phyloP scores from a whole-genome alignment of 345 rosid genomes.

The Microcos paniculata region DNA sequence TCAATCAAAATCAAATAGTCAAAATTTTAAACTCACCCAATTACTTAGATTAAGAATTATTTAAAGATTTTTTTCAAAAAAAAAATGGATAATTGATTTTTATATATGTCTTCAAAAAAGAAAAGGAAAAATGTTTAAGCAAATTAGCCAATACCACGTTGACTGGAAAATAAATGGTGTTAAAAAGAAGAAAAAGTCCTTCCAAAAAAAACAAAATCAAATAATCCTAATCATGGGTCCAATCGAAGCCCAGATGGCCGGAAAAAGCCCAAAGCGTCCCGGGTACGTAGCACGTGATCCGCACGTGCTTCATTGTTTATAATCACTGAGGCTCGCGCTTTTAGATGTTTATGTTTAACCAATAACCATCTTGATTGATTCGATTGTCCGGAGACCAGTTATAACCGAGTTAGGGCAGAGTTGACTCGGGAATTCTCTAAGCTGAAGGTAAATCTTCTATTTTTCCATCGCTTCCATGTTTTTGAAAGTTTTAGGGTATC shows the following conservation, averaged over 20 bases:
- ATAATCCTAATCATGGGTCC: neutral
- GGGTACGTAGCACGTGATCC: neutral
- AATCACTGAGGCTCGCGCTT: neutral
- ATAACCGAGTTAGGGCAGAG: constrained; percentile 21
- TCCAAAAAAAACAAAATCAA: too few relatives aligned
- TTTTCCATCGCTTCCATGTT: neutral
- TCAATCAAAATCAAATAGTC: too few relatives aligned
- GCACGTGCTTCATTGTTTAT: neutral
- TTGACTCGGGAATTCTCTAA: constrained; percentile 17
- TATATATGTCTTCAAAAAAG: too few relatives aligned
- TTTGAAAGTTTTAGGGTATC: neutral
- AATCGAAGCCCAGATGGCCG: neutral
- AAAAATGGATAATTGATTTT: too few relatives aligned
- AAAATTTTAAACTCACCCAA: too few relatives aligned
- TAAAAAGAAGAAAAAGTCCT: too few relatives aligned
- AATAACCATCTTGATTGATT: neutral
- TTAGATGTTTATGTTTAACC: too few relatives aligned
- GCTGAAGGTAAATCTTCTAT: neutral
- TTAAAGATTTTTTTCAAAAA: too few relatives aligned
- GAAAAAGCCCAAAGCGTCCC: neutral
- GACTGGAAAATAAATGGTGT: too few relatives aligned
- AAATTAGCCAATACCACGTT: too few relatives aligned
- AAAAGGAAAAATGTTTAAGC: too few relatives aligned
- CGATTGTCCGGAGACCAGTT: neutral
- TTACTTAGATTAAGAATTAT: too few relatives aligned